phyloP scores from a whole-genome alignment of 2,329 filamentous ascomycete genomes.

The Exophiala phaeomuriformis region DNA sequence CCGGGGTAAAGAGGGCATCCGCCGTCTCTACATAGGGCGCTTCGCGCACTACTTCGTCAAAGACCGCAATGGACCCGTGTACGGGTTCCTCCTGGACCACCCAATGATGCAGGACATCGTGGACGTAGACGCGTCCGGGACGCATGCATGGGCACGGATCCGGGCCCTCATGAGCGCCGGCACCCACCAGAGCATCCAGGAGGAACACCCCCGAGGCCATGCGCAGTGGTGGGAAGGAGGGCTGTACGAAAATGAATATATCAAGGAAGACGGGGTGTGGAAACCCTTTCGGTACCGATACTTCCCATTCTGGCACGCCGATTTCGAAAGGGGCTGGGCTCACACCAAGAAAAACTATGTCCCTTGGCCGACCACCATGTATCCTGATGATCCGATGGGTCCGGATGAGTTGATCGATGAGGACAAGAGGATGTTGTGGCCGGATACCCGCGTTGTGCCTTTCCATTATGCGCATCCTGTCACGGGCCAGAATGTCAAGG shows the following conservation, averaged over 20 bases:
- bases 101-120: conserved; percentile 53
- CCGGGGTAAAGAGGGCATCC: conserved; percentile 45
- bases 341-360: conserved; percentile 49
- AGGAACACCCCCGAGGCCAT: conserved; percentile 46
- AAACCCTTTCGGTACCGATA: conserved; percentile 50
- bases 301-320: conserved; percentile 53
- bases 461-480: conserved; percentile 21
- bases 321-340: conserved; percentile 48
- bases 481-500: conserved; percentile 13
- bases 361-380: conserved; percentile 44
- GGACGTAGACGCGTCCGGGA: conserved; percentile 43
- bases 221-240: conserved; percentile 55
- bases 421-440: conserved; percentile 51
- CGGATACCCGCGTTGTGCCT: conserved; percentile 44
- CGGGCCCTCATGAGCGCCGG: conserved; percentile 51
- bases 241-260: conserved; percentile 54
- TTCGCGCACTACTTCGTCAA: conserved; percentile 47
- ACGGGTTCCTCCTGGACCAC: conserved; percentile 52
- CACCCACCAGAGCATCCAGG: conserved; percentile 46
- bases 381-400: conserved; percentile 45
- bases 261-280: conserved; percentile 50
- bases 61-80: conserved; percentile 50
- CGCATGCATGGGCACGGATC: conserved; percentile 46
- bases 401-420: conserved; percentile 44
- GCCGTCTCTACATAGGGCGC: conserved; percentile 47